phyloP scores from a whole-genome alignment of 2,329 filamentous ascomycete species.

The Zalaria sp. region DNA sequence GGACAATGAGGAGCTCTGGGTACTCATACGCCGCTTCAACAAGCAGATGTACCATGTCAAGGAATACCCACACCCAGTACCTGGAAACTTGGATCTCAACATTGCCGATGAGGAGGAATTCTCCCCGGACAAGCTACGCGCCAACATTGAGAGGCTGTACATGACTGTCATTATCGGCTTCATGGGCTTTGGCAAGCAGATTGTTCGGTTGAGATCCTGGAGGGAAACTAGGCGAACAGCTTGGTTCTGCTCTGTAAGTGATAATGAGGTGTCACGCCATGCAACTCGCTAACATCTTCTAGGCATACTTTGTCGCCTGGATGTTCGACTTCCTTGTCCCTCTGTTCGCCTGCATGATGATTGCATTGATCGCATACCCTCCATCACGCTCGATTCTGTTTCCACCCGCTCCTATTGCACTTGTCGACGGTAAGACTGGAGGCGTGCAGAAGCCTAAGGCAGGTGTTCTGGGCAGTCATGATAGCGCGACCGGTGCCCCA shows the following conservation, averaged over 20 bases:
- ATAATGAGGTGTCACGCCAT: too few relatives aligned
- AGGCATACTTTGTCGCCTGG: conserved; percentile 53
- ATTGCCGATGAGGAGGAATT: conserved; percentile 74
- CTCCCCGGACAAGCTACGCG: conserved; percentile 67
- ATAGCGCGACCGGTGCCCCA: conserved; percentile 66
- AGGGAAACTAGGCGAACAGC: conserved; percentile 55
- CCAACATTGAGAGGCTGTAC: conserved; percentile 66
- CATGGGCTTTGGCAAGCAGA: conserved; percentile 55
- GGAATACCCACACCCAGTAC: conserved; percentile 43
- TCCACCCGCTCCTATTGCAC: conserved; percentile 60
- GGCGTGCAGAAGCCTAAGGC: conserved; percentile 65
- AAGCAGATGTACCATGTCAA: conserved; percentile 65
- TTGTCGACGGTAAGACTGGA: conserved; percentile 56
- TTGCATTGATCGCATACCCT: conserved; percentile 54
- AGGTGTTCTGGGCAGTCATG: conserved; percentile 60
- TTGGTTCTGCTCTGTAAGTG: conserved; percentile 44
- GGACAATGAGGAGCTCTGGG: conserved; percentile 59
- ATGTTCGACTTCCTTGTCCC: conserved; percentile 56
- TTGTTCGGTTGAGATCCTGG: conserved; percentile 67
- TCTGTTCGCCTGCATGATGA: conserved; percentile 40
- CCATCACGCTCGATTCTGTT: conserved; percentile 51
- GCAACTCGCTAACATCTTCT: background rate
- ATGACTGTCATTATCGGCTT: conserved; percentile 61
- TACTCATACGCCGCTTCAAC: conserved; percentile 58
- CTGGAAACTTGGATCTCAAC: conserved; percentile 64